These are phyloP conservation scores for Fusarium lyarnte DNA, from an alignment of 2,329 filamentous ascomycete species.

Conservation along the genomic window DNA sequence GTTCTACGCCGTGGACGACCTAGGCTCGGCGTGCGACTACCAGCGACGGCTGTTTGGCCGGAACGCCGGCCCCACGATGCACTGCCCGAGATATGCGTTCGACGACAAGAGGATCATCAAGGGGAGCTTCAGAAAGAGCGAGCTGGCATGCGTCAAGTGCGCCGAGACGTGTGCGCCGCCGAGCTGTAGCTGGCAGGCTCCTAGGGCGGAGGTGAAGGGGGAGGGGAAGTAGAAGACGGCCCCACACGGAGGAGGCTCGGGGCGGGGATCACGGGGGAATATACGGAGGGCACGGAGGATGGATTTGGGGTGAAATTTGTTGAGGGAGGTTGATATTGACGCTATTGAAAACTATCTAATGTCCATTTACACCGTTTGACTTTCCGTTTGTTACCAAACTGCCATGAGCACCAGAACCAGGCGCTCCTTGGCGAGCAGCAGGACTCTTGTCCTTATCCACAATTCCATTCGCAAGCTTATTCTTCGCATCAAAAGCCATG, in stretches of 20 bases:
- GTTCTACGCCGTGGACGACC: conserved; percentile 41
- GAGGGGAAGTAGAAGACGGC: background rate
- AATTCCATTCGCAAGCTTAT: conserved; percentile 15
- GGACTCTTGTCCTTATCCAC: conserved; percentile 1
- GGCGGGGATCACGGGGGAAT: background rate
- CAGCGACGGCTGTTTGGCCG: conserved; percentile 41
- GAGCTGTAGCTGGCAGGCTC: conserved; percentile 42
- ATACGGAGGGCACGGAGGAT: background rate
- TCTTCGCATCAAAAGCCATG: conserved; percentile 1
- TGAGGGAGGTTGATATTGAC: background rate
- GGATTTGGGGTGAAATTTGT: fast-evolving
- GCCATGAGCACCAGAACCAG: background rate
- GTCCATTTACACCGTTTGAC: background rate
- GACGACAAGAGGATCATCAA: conserved; percentile 43
- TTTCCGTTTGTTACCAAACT: background rate
- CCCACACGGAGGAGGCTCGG: background rate
- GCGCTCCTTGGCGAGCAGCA: background rate
- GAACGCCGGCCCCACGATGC: conserved; percentile 34
- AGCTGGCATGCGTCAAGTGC: conserved; percentile 41
- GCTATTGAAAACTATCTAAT: background rate
- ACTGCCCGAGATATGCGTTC: conserved; percentile 40
- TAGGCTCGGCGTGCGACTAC: conserved; percentile 43
- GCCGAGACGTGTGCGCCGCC: conserved; percentile 43
- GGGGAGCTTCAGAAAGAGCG: conserved; percentile 38
- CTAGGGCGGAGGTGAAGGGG: conserved; percentile 16